phyloP scores from a whole-genome alignment of 495 filamentous ascomycete species.

The Podospora pseudocomata region DNA sequence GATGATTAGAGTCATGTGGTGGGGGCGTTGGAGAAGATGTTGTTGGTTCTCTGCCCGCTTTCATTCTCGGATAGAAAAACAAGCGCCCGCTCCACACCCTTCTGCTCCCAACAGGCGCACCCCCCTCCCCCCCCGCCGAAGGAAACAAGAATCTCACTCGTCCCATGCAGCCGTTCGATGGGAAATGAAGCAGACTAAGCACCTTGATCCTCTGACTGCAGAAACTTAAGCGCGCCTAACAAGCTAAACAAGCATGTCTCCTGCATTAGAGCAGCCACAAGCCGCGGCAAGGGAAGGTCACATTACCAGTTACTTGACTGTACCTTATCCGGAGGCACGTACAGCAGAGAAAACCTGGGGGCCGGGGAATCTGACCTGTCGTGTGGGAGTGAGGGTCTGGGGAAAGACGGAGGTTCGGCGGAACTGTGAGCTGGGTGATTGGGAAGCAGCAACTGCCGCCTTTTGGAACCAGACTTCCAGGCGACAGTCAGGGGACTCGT shows the following conservation, averaged over 20 bases:
- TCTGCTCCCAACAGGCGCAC: not conserved
- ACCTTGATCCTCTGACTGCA: not conserved
- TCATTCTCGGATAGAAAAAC: not conserved
- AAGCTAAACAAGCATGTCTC: not conserved
- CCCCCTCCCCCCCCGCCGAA: not conserved
- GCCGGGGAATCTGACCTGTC: too few species aligned
- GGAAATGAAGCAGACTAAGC: not conserved
- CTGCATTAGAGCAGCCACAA: not conserved
- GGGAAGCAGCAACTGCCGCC: not conserved
- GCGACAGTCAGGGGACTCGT: not conserved
- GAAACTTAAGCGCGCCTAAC: not conserved
- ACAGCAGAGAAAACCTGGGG: not conserved
- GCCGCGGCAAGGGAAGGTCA: not conserved
- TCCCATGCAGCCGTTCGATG: not conserved
- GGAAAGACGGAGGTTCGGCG: not conserved
- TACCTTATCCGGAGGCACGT: not conserved
- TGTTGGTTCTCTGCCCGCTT: not conserved
- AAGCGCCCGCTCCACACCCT: not conserved
- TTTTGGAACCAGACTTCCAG: not conserved
- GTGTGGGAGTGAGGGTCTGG: too few species aligned
- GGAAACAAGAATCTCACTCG: not conserved
- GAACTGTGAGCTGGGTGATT: not conserved
- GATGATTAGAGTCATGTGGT: not conserved
- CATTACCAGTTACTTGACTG: not conserved
- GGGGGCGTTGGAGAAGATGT: not conserved